Base-by-base conservation (phyloP, 2,329 filamentous ascomycete species). In the Cladophialophora yegresii region DNA sequence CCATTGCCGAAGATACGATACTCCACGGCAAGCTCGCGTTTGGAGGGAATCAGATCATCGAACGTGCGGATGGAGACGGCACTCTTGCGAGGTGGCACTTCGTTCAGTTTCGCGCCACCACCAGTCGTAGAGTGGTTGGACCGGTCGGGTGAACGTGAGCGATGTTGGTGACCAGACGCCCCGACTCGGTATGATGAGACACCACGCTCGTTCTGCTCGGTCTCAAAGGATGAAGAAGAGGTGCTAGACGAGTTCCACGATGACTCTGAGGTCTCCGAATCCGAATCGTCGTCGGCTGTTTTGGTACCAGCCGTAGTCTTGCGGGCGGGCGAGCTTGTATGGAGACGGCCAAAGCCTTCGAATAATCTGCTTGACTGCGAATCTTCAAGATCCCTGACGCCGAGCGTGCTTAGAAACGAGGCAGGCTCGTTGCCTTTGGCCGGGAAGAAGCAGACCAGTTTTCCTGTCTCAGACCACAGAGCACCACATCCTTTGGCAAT, bases 1-100 rank as follows among this genome's bases (percentile, higher is more conserved):
- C 90, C 89, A 66, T 92, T 87, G 3, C 92, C 92, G 74, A 95
- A 93, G 13, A 97, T 89, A 26, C 84, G 84, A 76, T 98, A 99
- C 69, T 90, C 85, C 63, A 86, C 81, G 1, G 92, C 95, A 66
- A 97, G 84, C 61, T 87, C 83, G 64, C 84, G 84, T 75, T 92
- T 95, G 2, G 91, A 89, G 0, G 93, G 93, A n/a, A 96, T 78
- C 12, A 92, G 75, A 54, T 85, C 80, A 9, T 85, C 84, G 28
- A 96, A 75, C 40, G 54, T 59, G 72, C 93, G 84, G 45, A 97
- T 86, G 1, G 87, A 87, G 22, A 98, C 79, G 23, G 90, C 81
- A 67, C 93, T 92, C 70, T 88, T 89, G 3, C 64, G 67, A 1
- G 82, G 77, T 59, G 80, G 76, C 4, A 16, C 57, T 3, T 77